phyloP scores from a whole-genome alignment of 495 filamentous ascomycete species.

The Neurospora intermedia region DNA sequence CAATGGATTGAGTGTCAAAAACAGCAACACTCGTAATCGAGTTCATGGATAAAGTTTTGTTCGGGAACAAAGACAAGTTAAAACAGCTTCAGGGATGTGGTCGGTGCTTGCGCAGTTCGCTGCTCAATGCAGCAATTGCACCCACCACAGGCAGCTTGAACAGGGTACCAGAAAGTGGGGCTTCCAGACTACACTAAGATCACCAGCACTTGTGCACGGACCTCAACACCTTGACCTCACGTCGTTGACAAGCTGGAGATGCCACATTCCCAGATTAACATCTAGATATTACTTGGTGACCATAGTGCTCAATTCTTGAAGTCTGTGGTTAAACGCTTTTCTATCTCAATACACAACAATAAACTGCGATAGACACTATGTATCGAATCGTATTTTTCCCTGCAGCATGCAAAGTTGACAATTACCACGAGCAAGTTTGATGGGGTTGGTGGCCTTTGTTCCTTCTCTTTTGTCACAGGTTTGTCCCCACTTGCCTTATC shows the following conservation, averaged over 20 bases:
- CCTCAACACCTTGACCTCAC: not conserved
- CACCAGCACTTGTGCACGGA: not conserved
- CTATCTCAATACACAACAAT: no score
- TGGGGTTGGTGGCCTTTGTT: not conserved
- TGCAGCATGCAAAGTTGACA: not conserved
- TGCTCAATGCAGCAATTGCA: not conserved
- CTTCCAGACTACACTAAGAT: not conserved
- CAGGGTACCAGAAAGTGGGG: not conserved
- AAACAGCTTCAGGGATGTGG: not conserved
- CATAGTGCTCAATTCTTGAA: no score
- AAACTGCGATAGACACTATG: no score
- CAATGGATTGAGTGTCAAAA: not conserved
- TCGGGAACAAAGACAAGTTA: not conserved
- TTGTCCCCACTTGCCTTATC: not conserved
- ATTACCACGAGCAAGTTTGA: not conserved
- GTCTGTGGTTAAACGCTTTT: no score
- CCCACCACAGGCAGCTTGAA: not conserved
- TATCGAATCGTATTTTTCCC: not conserved
- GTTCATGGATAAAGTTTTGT: not conserved
- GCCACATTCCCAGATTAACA: not conserved
- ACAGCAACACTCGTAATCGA: not conserved
- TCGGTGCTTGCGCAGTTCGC: not conserved
- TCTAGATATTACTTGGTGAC: not conserved
- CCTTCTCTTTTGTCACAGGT: not conserved
- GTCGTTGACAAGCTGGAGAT: not conserved